Base-by-base conservation (phyloP, 1,139 yeast species). In the Candida labiduridarum region DNA sequence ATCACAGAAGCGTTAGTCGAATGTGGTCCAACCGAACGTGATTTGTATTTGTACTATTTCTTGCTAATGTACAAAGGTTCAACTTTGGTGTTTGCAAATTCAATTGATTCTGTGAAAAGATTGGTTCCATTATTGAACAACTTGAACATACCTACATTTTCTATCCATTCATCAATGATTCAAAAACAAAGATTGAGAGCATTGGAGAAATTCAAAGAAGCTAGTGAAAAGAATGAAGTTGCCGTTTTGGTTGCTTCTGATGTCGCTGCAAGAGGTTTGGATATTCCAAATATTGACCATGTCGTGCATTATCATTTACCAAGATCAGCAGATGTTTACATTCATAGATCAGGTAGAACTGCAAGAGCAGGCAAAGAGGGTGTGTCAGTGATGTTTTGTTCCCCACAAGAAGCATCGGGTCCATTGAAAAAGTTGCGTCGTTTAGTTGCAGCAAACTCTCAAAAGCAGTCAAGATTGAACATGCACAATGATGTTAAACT, bases 231-330 rank as follows among this genome's bases (percentile, higher is more conserved):
- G 54, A 66, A 68, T 40, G 78, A 76, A 56, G 79, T 89, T 2
- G 81, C 90, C 0, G 92, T 94, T 1, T 75, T 95, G 49, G 82
- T 95, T 49, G 97, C 98, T 1, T 90, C 98, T 1, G 99, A 94
- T 68, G 98, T 94, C 48, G 99, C 99, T 1, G 99, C 99, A 6
- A 83, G 99, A 74, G 99, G 99, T 53, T 78, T 95, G 54, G 99
- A 95, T 76, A 90, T 95, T 52, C 88, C 96, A 1, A 80, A 82
- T 45, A 92, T 95, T 49, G 88, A 91, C 61, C 99, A 94, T 66
- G 99, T 95, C 41, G 90, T 94, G 12, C 99, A 94, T 66, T 94
- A 94, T 63, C 98, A 94, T 69, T 76, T 95, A 55, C 99, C 99
- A 10, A 79, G 98, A 56, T 80, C 96, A 9, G 98, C 98, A 0